phyloP scores from a whole-genome alignment of 139 green algal species.

The Chlamydomonas sphaeroides region DNA sequence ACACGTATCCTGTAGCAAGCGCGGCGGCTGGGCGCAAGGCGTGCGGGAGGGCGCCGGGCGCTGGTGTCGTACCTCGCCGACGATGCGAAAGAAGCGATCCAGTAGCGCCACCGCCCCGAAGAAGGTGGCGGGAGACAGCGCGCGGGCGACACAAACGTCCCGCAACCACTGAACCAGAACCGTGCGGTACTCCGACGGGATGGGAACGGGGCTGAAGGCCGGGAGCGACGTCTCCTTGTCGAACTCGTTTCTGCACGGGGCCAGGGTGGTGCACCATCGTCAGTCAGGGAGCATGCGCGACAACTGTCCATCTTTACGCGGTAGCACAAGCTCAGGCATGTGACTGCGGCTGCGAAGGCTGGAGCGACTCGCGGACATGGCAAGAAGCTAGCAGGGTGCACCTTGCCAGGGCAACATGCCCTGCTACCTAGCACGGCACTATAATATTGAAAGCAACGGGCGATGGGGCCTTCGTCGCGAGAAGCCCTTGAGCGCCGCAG shows the following conservation, averaged over 20 bases:
- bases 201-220: neutral
- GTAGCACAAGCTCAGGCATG: neutral
- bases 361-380: too few species aligned
- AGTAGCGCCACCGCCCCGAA: slow-evolving; percentile 6
- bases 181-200: neutral
- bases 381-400: too few species aligned
- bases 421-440: too few species aligned
- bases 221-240: neutral
- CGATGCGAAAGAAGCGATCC: slow-evolving; percentile 9
- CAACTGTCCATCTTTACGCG: neutral
- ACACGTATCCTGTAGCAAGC: too few species aligned
- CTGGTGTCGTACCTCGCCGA: slow-evolving; percentile 5
- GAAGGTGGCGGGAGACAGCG: neutral
- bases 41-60: too few species aligned
- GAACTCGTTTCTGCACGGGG: slow-evolving; percentile 1
- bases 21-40: neutral
- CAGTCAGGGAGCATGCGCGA: neutral
- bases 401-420: too few species aligned
- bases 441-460: too few species aligned
- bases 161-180: slow-evolving; percentile 10
- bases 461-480: too few species aligned
- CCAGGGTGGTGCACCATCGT: neutral
- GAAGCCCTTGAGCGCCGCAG: too few species aligned
- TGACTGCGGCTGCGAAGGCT: too few species aligned
- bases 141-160: neutral